Evolutionary conservation across 495 filamentous ascomycete genomes (phyloP), one percentile per base, ranked within the genome.

Genomic region (Penicillium samsonianum): DNA sequence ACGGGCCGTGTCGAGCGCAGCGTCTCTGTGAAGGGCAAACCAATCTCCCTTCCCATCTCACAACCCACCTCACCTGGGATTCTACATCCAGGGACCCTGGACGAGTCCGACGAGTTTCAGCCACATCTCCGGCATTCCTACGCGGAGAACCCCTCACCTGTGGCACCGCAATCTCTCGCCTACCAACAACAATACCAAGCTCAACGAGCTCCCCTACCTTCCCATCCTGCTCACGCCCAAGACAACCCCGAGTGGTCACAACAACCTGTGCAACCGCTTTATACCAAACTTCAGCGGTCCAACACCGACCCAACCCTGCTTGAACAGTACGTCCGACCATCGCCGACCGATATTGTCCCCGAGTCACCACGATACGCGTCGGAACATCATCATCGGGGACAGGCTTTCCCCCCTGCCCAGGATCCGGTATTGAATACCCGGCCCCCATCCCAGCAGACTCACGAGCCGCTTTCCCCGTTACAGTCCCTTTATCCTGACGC

Each of bases 371-470:
- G 61, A 31, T 63, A 70, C 58, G 60, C 54, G 59, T 48, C 57
- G 46, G 51, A 50, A 11, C 60, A 60, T 38, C 30, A 42, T 31
- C 41, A 52, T 42, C 59, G 59, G 46, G 48, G 53, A 42, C 53
- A 55, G 26, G 43, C 59, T 31, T 57, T 55, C 10, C 37, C 50
- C 28, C 50, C 58, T 35, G 10, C 20, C 35, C 58, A 67, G 57
- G 67, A 67, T 53, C 59, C 60, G 62, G 65, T 61, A 57, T 58
- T 65, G 46, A 62, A 55, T 49, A 45, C 67, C 44, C 69, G 74
- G 38, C 85, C 87, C 68, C 71, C 85, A 57, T 88, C 86, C 65
- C 81, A 80, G 71, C 85, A 88, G 50, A 83, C 82, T 45, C 74
- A 79, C 54, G 73, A 70, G 48, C 69, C 71, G 31, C 71, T 63